phyloP scores from a whole-genome alignment of 148 eudicot genomes.

The Vaccinium myrtillus region DNA sequence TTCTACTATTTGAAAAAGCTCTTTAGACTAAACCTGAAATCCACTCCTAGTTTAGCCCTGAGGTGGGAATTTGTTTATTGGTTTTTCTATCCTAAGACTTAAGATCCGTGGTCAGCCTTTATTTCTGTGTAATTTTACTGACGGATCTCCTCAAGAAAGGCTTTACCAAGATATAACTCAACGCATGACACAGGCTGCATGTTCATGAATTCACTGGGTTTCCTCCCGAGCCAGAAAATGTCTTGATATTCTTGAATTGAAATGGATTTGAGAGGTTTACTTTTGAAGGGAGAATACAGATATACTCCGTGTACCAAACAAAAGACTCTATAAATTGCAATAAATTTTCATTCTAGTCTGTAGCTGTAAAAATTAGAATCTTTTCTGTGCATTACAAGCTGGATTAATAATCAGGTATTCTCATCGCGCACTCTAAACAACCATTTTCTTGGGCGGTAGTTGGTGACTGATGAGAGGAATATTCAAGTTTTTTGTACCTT shows the following conservation, averaged over 20 bases:
- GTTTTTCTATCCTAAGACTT: conserved; percentile 2
- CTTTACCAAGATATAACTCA: neutral
- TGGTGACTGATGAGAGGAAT: neutral
- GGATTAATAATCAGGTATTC: neutral
- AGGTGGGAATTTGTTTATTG: neutral
- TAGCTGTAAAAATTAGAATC: neutral
- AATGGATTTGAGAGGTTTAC: neutral
- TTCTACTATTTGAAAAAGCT: neutral
- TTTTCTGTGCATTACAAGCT: neutral
- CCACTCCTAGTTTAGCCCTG: conserved; percentile 1
- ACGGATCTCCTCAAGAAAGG: neutral
- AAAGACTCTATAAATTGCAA: too few relatives aligned
- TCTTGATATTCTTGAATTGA: neutral
- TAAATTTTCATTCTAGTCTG: too few relatives aligned
- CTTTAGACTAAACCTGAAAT: too few relatives aligned
- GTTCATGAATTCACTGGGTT: neutral
- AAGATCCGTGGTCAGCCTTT: neutral
- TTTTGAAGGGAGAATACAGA: too few relatives aligned
- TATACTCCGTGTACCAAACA: too few relatives aligned
- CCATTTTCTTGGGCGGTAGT: neutral
- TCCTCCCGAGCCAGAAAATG: neutral
- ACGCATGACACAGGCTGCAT: neutral
- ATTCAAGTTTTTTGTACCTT: neutral
- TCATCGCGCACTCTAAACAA: neutral
- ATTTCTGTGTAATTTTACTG: neutral